Base-by-base conservation (phyloP, 768 basidiomycete genomes). In the Lactarius hengduanensis region DNA sequence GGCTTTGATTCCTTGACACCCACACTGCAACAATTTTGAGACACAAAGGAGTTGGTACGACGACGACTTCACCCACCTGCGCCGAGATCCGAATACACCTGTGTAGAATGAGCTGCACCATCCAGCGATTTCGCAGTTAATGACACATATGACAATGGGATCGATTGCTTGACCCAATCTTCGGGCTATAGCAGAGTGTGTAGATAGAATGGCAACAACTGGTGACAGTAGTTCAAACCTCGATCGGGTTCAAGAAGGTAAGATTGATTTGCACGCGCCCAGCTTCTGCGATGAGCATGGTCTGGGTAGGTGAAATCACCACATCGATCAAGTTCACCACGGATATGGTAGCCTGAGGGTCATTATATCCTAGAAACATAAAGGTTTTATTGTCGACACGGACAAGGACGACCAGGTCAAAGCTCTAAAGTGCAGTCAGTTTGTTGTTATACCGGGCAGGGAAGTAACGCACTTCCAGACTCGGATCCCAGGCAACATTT, bases 31-130 rank as follows among this genome's bases (percentile, higher is more conserved):
- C 11, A 16, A n/a, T 26, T n/a, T 26, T n/a, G 50, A 43, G 34
- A 28, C 22, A 30, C 22, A 2, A 40, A 26, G n/a, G 41, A 45
- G 11, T 13, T 13, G 56, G 45, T 13, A 41, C 45, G 28, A n/a
- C 11, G 16, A 30, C 15, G 16, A 60, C 20, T 16, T 2, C 11
- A 63, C 71, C 18, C 55, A 78, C 77, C 78, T 67, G 72, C 77
- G 61, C 74, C 78, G 45, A 80, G 75, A 63, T 80, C 80, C 0
- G 78, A 74, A 64, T 80, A 80, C 4, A 80, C 71, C 62, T 80
- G 76, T 5, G 78, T 74, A n/a, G 40, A 8, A 63, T 80, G 80
- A 20, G 72, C 30, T 20, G 65, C 65, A 13, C 73, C 76, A 57
- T 80, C 78, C 18, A 69, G 68, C 0, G 78, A 71, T 4, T 30